These are phyloP conservation scores for Dendryphion nanum DNA, from an alignment of 2,329 filamentous ascomycete species.

Conservation along the genomic window DNA sequence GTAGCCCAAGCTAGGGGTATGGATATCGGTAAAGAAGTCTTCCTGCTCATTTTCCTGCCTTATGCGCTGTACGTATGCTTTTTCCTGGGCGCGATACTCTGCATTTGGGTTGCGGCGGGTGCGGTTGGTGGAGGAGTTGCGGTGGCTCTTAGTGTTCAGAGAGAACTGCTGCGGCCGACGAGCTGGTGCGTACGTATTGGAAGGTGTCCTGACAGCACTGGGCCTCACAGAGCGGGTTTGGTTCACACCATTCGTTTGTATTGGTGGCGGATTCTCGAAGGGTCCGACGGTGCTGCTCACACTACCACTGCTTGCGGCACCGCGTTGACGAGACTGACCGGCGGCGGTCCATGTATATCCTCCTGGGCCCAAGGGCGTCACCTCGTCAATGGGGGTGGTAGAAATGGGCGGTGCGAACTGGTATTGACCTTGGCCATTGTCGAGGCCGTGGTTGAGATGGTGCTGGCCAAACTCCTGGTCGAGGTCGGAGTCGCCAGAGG, in stretches of 20 bases:
- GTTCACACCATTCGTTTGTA: slow-evolving; percentile 26
- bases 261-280: slow-evolving; percentile 23
- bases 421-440: slow-evolving; percentile 32
- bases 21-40: slow-evolving; percentile 72
- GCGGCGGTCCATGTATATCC: slow-evolving; percentile 25
- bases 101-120: slow-evolving; percentile 64
- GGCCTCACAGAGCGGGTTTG: slow-evolving; percentile 35
- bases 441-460: slow-evolving; percentile 48
- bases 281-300: slow-evolving; percentile 15
- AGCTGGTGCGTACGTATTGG: slow-evolving; percentile 51
- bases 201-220: slow-evolving; percentile 45
- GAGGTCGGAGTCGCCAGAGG: slow-evolving; percentile 43
- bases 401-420: slow-evolving; percentile 40
- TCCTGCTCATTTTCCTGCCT: slow-evolving; percentile 69
- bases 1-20: slow-evolving; percentile 66
- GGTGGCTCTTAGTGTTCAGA: slow-evolving; percentile 43
- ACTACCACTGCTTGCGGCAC: background rate
- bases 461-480: slow-evolving; percentile 49
- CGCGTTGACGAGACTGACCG: slow-evolving; percentile 22
- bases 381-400: slow-evolving; percentile 32
- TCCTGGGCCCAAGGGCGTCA: slow-evolving; percentile 28
- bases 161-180: slow-evolving; percentile 50
- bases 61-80: slow-evolving; percentile 90
- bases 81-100: slow-evolving; percentile 81
- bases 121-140: slow-evolving; percentile 57